Base-by-base conservation (phyloP, 805 yeast genomes). In the Yarrowia deformans region DNA sequence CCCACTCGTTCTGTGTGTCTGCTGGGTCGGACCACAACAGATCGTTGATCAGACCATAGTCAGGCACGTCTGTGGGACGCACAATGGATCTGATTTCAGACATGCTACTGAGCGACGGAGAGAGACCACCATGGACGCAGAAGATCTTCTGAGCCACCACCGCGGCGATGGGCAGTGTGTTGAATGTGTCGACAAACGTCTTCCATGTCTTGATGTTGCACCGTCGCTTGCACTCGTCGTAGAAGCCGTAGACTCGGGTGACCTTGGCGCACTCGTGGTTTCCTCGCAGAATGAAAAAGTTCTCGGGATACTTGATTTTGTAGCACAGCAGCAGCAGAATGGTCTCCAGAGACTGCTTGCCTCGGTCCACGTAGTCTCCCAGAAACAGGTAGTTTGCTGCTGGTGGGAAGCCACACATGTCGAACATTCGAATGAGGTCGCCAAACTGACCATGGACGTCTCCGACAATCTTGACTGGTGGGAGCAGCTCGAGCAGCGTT, bases 281-380 rank as follows among this genome's bases (percentile, higher is more conserved):
- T 12, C 98, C 98, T 74, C 98, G 83, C 56, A 93, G 81, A 70
- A 93, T 80, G 78, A 93, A 93, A 77, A 93, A 91, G 78, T 94
- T 94, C 76, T 95, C 98, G 0, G 99, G 98, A 75, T 93, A 94
- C 78, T 94, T 94, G 79, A 95, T 93, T 78, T 95, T 95, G 81
- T 92, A 95, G 79, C 98, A 93, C 67, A 95, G 82, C 70, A 95
- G 82, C 61, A 95, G 82, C 71, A 94, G 81, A 29, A 95, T 93
- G 0, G 99, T 95, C 78, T 95, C 99, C 69, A 95, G 81, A 3
- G 96, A 89, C 80, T 95, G 99, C 79, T 95, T 95, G 70, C 99
- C 99, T 73, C 99, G 85, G 80, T 95, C 99, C 60, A 95, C 99
- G 78, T 95, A 95, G 80, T 95, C 99, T 37, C 99, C 99, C 58